These are phyloP conservation scores for Glycine latifolia DNA, from an alignment of 306 rosid species.

Conservation along the genomic window DNA sequence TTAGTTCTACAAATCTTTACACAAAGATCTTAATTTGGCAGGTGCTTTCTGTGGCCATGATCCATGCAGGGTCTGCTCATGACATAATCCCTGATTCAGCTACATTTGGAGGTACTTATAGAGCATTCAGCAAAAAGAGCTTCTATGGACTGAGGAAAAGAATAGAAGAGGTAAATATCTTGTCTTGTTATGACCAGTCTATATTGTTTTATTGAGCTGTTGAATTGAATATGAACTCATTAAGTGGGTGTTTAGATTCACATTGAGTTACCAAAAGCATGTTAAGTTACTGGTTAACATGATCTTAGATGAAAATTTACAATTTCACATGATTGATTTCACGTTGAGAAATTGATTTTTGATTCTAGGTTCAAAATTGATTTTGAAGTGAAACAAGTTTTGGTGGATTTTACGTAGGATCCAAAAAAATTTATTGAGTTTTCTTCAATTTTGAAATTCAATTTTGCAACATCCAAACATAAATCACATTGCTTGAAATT, in stretches of 20 bases:
- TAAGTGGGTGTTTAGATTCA: neutral
- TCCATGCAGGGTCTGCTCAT: constrained; percentile 68
- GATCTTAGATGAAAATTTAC: neutral
- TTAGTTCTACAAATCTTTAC: constrained; percentile 1
- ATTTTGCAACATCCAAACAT: neutral
- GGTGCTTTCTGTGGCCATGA: constrained; percentile 85
- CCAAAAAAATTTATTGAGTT: neutral
- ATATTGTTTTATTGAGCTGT: neutral
- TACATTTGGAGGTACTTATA: constrained; percentile 75
- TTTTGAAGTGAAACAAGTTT: neutral
- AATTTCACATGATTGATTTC: neutral
- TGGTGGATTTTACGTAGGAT: neutral
- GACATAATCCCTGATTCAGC: constrained; percentile 76
- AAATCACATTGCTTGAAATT: neutral
- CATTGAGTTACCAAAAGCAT: neutral
- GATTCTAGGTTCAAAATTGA: neutral
- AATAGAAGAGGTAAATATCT: constrained; percentile 74
- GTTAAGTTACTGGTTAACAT: neutral
- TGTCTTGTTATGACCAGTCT: neutral
- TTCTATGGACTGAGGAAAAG: constrained; percentile 68
- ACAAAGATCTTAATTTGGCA: constrained; percentile 49
- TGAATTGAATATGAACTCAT: too few species aligned
- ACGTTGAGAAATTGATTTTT: too few species aligned
- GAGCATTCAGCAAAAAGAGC: constrained; percentile 81
- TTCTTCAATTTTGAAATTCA: too few species aligned